Evolutionary conservation across 2,329 filamentous ascomycete genomes (phyloP).

Genomic region (Apiospora malaysiana): DNA sequence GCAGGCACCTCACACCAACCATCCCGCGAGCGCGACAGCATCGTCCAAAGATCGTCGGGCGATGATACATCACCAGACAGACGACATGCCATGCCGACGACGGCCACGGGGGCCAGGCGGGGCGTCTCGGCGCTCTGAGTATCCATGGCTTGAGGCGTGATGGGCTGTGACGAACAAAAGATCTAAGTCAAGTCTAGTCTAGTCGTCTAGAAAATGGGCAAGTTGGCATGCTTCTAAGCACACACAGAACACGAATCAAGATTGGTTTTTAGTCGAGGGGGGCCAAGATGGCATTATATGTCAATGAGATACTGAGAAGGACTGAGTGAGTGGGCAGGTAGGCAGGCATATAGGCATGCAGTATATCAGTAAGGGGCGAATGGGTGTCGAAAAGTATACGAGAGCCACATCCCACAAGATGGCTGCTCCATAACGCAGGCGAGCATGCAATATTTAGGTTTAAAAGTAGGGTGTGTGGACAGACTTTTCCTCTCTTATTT

Average conservation of each 20-base stretch:
- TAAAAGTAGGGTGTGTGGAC: too few species aligned
- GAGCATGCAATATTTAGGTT: too few species aligned
- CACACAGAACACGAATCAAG: not conserved
- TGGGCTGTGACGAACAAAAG: not conserved
- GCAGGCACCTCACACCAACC: constrained; percentile 43
- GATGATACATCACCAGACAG: constrained; percentile 43
- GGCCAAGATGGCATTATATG: not conserved
- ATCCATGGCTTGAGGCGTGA: not conserved
- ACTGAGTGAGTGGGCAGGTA: not conserved
- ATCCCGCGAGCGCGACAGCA: constrained; percentile 43
- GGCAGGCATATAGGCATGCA: not conserved
- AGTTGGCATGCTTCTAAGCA: not conserved
- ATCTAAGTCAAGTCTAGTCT: constrained; percentile 14
- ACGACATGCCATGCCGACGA: constrained; percentile 44
- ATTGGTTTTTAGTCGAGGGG: not conserved
- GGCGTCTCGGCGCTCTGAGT: not conserved
- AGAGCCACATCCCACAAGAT: not conserved
- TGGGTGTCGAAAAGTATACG: not conserved
- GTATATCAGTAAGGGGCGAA: not conserved
- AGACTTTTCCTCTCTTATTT: too few species aligned
- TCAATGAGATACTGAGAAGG: not conserved
- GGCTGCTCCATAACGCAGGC: not conserved
- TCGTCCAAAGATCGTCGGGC: constrained; percentile 46
- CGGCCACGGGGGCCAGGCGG: constrained; percentile 38
- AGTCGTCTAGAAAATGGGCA: not conserved